Percentiles rank a stretch among this genome's conserved stretches.
phyloP scores from a whole-genome alignment of 2,329 filamentous ascomycete genomes.

The Blumeria hordei region DNA sequence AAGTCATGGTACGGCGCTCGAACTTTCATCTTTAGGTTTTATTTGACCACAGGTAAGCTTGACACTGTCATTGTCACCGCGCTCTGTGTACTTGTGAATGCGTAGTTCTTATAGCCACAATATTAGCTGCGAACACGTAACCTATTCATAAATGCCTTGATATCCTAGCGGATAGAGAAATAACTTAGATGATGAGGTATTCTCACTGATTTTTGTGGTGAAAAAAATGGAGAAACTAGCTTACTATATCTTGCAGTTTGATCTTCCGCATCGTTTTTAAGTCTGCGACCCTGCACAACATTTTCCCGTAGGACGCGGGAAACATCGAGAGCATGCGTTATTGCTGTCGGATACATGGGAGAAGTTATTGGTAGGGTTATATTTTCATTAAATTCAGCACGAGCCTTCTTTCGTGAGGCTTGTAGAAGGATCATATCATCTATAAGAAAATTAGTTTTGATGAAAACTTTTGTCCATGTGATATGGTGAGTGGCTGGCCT shows the following conservation, averaged over 20 bases:
- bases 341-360: conserved; percentile 33
- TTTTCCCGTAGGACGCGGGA: conserved; percentile 60
- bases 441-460: conserved; percentile 16
- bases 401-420: conserved; percentile 50
- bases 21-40: too few relatives aligned
- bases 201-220: too few relatives aligned
- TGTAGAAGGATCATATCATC: conserved; percentile 45
- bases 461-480: background rate
- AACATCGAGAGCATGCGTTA: conserved; percentile 63
- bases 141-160: too few relatives aligned
- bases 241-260: conserved; percentile 31
- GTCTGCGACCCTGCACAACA: conserved; percentile 55
- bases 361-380: conserved; percentile 31
- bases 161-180: too few relatives aligned
- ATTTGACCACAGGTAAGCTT: conserved; percentile 23
- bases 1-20: too few relatives aligned
- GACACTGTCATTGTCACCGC: conserved; percentile 79
- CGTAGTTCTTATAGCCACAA: conserved; percentile 34
- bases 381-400: conserved; percentile 47
- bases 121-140: too few relatives aligned
- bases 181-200: too few relatives aligned
- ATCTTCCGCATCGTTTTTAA: conserved; percentile 15
- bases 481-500: background rate
- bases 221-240: conserved; percentile 13
- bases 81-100: conserved; percentile 78